Base-by-base conservation (phyloP, 441 rosid genomes). In the Theobroma grandiflorum region DNA sequence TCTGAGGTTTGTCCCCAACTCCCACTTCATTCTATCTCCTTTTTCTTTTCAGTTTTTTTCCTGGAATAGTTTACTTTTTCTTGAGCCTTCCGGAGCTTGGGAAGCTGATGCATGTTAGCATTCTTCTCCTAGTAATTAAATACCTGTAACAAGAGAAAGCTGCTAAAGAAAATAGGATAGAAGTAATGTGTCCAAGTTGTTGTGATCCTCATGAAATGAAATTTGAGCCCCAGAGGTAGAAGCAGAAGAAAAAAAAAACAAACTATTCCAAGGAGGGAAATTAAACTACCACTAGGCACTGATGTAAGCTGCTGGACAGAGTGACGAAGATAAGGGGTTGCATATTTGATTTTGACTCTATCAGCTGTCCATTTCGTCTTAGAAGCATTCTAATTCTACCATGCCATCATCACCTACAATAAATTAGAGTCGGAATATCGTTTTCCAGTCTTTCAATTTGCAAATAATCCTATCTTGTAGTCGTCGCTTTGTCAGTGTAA, bases 1-100 rank as follows among this genome's bases (percentile, higher is more conserved):
- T 85, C 95, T 15, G 94, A 97, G 99, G 98, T 90, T 38, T 69
- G 75, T 77, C 0, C 3, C 26, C 14, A 65, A 10, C 4, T 2
- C 47, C 16, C 9, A 62, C 67, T 64, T 37, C 26, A 38, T 67
- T 37, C 42, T 74, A 14, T 37, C 0, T 49, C 12, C 12, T 52
- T 35, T 31, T 12, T 31, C 18, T 40, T 55, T 11, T 35, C 33
- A 18, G n/a, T 11, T 45, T 53, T 62, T 37, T 77, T 52, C 42
- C 31, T 45, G 49, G 43, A 57, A 3, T 74, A 35, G 9, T 40
- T 73, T 12, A 15, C 10, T 6, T 74, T 59, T 31, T 62, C 49
- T 37, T 14, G 14, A 62, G 63, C 14, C 6, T 67, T 40, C 0
- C 65, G 35, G 10, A 1, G 6, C n/a, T 4, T 59, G 37, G 37